Percentiles rank a stretch among this genome's conserved stretches.
Evolutionary conservation across 148 eudicot species (phyloP).

Genomic region (Talinum fruticosum): DNA sequence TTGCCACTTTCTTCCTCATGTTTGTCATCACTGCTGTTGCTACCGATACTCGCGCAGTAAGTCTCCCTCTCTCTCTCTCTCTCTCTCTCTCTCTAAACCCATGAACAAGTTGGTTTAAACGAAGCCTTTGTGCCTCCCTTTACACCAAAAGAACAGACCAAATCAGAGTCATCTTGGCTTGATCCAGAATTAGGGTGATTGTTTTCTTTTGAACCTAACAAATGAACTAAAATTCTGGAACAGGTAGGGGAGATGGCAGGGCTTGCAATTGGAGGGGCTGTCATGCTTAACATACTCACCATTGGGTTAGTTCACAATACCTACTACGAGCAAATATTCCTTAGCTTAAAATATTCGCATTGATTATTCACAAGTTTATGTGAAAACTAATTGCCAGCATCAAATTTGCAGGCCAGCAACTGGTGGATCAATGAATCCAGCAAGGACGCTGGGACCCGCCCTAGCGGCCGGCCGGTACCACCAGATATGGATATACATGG

Average conservation of each 20-base stretch:
- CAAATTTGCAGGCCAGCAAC: slow-evolving; percentile 32
- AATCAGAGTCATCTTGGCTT: neutral
- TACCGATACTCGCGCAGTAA: slow-evolving; percentile 38
- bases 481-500: slow-evolving; percentile 39
- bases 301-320: slow-evolving; percentile 29
- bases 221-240: neutral
- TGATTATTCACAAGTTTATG: neutral
- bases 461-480: slow-evolving; percentile 35
- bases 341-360: neutral
- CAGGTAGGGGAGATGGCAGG: slow-evolving; percentile 51
- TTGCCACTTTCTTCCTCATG: slow-evolving; percentile 39
- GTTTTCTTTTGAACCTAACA: neutral
- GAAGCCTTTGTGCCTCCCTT: no score
- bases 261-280: slow-evolving; percentile 41
- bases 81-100: no score
- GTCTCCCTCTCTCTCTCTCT: neutral
- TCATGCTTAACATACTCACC: slow-evolving; percentile 38
- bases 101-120: neutral
- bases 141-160: neutral
- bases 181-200: neutral
- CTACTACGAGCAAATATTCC: neutral
- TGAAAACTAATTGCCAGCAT: neutral
- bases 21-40: slow-evolving; percentile 47
- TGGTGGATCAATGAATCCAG: slow-evolving; percentile 47
- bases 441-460: slow-evolving; percentile 43